These are phyloP conservation scores for Adansonia gregorii DNA, from an alignment of 441 rosid species.

Conservation along the genomic window DNA sequence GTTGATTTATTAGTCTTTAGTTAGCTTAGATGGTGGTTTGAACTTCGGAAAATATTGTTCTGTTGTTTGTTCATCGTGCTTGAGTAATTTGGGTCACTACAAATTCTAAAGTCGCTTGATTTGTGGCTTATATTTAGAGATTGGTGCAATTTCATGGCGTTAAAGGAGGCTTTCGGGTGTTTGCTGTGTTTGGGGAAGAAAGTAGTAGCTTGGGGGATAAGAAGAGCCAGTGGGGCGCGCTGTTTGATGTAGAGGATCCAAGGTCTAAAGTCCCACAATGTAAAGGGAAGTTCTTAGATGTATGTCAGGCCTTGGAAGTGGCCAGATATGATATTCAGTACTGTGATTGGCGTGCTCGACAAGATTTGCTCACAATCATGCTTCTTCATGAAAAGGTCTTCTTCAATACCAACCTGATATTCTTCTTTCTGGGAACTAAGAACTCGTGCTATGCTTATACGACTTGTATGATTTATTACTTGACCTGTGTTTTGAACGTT, in stretches of 20 bases:
- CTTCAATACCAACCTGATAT: background rate
- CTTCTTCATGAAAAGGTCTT: conserved; percentile 87
- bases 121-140: conserved; percentile 4
- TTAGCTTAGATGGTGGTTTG: background rate
- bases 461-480: background rate
- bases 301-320: conserved; percentile 83
- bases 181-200: conserved; percentile 81
- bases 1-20: background rate
- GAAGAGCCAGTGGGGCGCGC: conserved; percentile 70
- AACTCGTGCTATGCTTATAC: background rate
- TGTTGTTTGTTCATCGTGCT: background rate
- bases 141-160: conserved; percentile 45
- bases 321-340: conserved; percentile 91
- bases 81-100: conserved; percentile 10
- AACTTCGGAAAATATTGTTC: background rate
- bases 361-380: conserved; percentile 89
- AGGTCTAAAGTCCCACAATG: conserved; percentile 75
- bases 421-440: background rate
- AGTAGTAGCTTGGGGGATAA: conserved; percentile 62
- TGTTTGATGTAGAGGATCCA: conserved; percentile 92
- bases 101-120: conserved; percentile 20
- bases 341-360: conserved; percentile 93
- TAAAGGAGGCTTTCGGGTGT: conserved; percentile 66
- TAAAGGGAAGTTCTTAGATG: conserved; percentile 86
- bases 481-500: background rate